Evolutionary conservation across 2,329 filamentous ascomycete species (phyloP), one percentile per base, ranked within the genome.

Genomic region (Elsinoe batatas): DNA sequence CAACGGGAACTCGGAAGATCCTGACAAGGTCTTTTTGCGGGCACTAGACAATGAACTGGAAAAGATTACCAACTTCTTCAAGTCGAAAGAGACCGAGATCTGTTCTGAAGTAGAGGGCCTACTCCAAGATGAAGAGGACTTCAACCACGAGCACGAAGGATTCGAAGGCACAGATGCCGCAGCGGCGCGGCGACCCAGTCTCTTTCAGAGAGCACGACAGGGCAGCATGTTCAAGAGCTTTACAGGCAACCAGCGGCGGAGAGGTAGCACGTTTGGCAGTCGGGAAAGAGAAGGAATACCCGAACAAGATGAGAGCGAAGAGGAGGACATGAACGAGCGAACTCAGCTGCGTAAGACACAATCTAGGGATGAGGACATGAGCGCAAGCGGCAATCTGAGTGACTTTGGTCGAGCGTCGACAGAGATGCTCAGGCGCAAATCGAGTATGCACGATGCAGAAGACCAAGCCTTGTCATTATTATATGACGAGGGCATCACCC

Each of bases 41-140:
- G 84, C 90, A 38, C 79, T 98, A 15, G 89, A 94, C 65, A 80
- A 86, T 40, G 93, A 98, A 69, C 75, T 98, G 51, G 91, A 97
- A 66, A 97, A 97, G 76, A 89, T 98, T 59, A 87, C 82, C 64
- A 87, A 85, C 0, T 98, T 98, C 70, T 97, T 93, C 71, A 79
- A 84, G 59, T 73, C 88, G 59, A 98, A 98, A 71, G 91, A 98
- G 71, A 77, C 82, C 20, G 91, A 97, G 68, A 83, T 98, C 12
- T 82, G 86, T 58, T 83, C 85, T 53, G 91, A 96, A 68, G 82
- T 91, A 7, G 82, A 85, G 47, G 79, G 84, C 35, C 74, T 97
- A n/a, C 71, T 91, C 56, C 77, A 77, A 49, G 91, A 97, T 65
- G 80, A 88, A 40, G 80, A 82, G 54, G 74, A 75, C 5, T 88